A percentile compares a stretch with the other conserved stretches of the same genome.
phyloP scores from a whole-genome alignment of 352 stramenopile genomes.

The Phytophthora ohioensis region DNA sequence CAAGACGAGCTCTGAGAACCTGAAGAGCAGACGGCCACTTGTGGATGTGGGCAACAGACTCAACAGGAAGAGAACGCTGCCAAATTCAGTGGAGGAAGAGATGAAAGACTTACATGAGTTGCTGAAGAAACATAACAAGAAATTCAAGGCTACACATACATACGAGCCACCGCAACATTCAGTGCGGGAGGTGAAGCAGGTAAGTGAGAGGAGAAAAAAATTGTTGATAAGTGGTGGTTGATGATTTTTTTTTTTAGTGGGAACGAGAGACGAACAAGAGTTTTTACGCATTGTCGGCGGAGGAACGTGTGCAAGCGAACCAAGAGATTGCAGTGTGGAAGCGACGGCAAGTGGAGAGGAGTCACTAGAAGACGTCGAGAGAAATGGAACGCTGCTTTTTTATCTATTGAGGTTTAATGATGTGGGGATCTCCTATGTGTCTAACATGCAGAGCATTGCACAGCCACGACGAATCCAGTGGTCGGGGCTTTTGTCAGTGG shows the following conservation, averaged over 20 bases:
- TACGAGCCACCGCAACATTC: constrained; percentile 86
- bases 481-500: constrained; percentile 82
- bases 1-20: neutral
- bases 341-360: constrained; percentile 13
- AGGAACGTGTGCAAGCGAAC: constrained; percentile 72
- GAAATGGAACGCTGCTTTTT: constrained; percentile 15
- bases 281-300: constrained; percentile 73
- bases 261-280: constrained; percentile 70
- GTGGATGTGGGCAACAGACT: constrained; percentile 29
- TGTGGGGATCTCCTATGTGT: constrained; percentile 70
- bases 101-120: constrained; percentile 66
- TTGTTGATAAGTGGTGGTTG: neutral
- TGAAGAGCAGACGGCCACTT: constrained; percentile 21
- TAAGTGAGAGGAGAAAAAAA: constrained; percentile 29
- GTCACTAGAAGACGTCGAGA: constrained; percentile 18
- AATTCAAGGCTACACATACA: constrained; percentile 74
- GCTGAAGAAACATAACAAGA: constrained; percentile 81
- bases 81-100: constrained; percentile 31
- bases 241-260: constrained; percentile 53
- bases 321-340: constrained; percentile 71
- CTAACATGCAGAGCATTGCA: constrained; percentile 95
- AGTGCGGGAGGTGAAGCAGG: constrained; percentile 75
- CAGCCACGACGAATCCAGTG: constrained; percentile 95
- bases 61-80: constrained; percentile 7
- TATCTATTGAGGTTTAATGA: constrained; percentile 25